A percentile compares a stretch with the other conserved stretches of the same genome.
Conservation (phyloP, 768 basidiomycete species). For the Candolleomyces efflorescens region DNA sequence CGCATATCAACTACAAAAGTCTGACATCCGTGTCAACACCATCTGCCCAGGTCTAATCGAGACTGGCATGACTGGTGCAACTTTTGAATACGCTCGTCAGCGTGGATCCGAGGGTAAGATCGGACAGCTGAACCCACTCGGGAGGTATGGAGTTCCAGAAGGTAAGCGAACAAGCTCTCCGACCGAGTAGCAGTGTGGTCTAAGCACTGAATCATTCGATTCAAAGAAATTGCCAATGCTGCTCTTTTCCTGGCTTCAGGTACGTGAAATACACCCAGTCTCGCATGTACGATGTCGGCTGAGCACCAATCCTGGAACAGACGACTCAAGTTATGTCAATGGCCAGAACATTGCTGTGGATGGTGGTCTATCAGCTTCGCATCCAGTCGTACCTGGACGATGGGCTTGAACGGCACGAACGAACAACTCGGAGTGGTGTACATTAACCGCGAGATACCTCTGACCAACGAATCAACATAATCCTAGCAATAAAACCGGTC, state of each 20-base stretch:
- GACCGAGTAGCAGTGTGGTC: not conserved
- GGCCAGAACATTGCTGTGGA: conserved; percentile 86
- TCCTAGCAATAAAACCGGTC: no score
- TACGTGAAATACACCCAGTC: conserved; percentile 21
- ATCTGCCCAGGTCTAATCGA: conserved; percentile 93
- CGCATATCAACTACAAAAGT: conserved; percentile 73
- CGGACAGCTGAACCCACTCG: conserved; percentile 80
- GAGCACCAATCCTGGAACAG: conserved; percentile 31
- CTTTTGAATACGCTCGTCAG: conserved; percentile 74
- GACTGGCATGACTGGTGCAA: conserved; percentile 82
- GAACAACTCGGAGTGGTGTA: not conserved
- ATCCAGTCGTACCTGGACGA: conserved; percentile 75
- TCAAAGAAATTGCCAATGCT: conserved; percentile 77
- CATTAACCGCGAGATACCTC: not conserved
- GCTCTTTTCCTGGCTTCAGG: conserved; percentile 88
- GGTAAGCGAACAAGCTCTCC: conserved; percentile 37
- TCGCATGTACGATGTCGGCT: not conserved
- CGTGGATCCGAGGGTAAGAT: conserved; percentile 73
- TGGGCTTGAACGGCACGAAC: conserved; percentile 37
- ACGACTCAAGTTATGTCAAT: conserved; percentile 90
- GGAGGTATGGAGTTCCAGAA: conserved; percentile 77
- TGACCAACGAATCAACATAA: not conserved
- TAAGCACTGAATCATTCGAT: conserved; percentile 9
- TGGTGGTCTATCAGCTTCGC: conserved; percentile 77
- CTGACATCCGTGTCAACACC: conserved; percentile 83